These are phyloP conservation scores for Phoma sp. DNA, from an alignment of 2,329 filamentous ascomycete genomes.

Conservation along the genomic window DNA sequence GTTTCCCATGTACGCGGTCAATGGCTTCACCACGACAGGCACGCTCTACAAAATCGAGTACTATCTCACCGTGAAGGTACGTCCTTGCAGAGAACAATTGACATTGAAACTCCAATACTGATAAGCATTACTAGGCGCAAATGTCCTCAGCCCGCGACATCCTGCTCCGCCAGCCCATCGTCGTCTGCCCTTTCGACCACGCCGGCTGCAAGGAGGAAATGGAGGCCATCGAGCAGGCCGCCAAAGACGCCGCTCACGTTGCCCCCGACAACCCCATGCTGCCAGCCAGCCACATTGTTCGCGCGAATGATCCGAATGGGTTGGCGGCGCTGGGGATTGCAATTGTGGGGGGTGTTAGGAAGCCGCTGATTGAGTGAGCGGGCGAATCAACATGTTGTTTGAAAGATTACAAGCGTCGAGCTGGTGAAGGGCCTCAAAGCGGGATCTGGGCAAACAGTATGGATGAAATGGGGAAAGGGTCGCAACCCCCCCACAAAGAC, in stretches of 20 bases:
- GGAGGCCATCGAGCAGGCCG: slow-evolving; percentile 95
- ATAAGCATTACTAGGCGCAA: slow-evolving; percentile 71
- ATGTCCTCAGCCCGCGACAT: slow-evolving; percentile 89
- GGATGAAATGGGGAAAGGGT: no score
- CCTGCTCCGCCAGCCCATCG: slow-evolving; percentile 85
- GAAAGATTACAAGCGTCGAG: no score
- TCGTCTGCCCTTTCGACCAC: slow-evolving; percentile 94
- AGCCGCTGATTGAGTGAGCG: slow-evolving; percentile 69
- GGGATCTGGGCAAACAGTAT: no score
- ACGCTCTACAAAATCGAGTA: slow-evolving; percentile 99
- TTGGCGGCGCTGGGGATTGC: slow-evolving; percentile 66
- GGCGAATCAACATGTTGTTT: no score
- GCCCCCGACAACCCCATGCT: slow-evolving; percentile 91
- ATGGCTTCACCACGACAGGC: slow-evolving; percentile 90
- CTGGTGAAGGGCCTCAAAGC: no score
- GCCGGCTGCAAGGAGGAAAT: slow-evolving; percentile 97
- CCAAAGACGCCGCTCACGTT: slow-evolving; percentile 87
- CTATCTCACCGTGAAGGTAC: slow-evolving; percentile 90
- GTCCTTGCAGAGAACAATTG: not conserved
- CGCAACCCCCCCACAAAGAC: no score
- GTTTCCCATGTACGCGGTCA: slow-evolving; percentile 87
- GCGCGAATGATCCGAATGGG: slow-evolving; percentile 73
- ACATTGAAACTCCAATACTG: not conserved
- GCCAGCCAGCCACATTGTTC: slow-evolving; percentile 82
- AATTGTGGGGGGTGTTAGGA: slow-evolving; percentile 66